Evolutionary conservation across 192 early-diverging fungal species (phyloP).

Genomic region (Podila clonocystis): DNA sequence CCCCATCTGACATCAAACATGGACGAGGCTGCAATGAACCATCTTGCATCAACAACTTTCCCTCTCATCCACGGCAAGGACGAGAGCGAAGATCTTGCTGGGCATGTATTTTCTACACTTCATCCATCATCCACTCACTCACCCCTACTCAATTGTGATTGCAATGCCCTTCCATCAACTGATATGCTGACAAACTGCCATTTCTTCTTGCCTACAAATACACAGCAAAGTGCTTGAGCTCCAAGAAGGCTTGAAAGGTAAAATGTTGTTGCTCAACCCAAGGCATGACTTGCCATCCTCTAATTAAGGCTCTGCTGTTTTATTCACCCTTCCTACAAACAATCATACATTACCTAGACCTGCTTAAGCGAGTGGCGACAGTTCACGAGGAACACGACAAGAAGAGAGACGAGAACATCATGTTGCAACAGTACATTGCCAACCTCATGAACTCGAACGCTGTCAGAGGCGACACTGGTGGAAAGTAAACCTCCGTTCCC

Average conservation of each 20-base stretch:
- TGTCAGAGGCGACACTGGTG: constrained; percentile 31
- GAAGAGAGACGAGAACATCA: constrained; percentile 46
- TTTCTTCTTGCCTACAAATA: background rate
- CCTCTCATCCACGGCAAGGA: constrained; percentile 43
- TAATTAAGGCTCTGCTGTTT: background rate
- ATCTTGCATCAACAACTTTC: constrained; percentile 39
- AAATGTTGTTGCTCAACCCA: too few relatives aligned
- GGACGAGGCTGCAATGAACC: constrained; percentile 36
- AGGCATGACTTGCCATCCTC: too few relatives aligned
- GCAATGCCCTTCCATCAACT: too few relatives aligned
- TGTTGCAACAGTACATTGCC: constrained; percentile 49
- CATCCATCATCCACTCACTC: background rate
- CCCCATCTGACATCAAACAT: background rate
- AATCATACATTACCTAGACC: constrained; percentile 8
- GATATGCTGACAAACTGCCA: background rate
- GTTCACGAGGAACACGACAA: constrained; percentile 50
- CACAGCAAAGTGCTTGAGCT: constrained; percentile 39
- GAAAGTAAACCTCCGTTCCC: background rate
- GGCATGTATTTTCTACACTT: constrained; percentile 9
- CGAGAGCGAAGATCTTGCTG: constrained; percentile 44
- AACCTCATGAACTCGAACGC: constrained; percentile 53
- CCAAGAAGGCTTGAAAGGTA: constrained; percentile 48
- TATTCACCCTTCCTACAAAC: background rate
- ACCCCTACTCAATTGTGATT: background rate
- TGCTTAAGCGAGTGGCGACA: constrained; percentile 39